Evolutionary conservation across 2,329 filamentous ascomycete species (phyloP), one percentile per base, ranked within the genome.

Genomic region (Calonectria pteridis): DNA sequence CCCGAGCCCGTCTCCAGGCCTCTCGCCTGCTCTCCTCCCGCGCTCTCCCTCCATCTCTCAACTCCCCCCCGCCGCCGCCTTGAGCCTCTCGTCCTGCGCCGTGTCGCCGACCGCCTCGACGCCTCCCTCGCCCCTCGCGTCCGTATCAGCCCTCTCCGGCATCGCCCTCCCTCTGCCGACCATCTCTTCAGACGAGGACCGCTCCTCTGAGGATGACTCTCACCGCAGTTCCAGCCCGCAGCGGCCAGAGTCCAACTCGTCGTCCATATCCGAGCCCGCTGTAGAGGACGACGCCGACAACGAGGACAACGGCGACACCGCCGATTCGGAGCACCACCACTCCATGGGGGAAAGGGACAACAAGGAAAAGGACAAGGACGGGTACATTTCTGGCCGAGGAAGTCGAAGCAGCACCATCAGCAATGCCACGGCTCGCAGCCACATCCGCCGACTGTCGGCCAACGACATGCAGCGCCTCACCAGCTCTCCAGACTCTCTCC

Each of bases 391-490:
- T 51, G 76, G 77, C 1, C 77, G 79, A 13, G 76, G 81, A 43
- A 80, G 80, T 58, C 80, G 80, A 28, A 84, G 80, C 74, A 81
- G 78, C 49, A 78, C 83, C 35, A 78, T 82, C 63, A 82, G 77
- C 71, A 83, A 80, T 71, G 77, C 79, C 6, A 76, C 75, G 37
- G 85, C 83, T 74, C 82, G 84, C 51, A 88, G 87, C 73, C 87
- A 84, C 62, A 83, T 91, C 59, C 87, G 89, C 69, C 88, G 89
- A 46, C 84, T 93, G 31, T 91, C 91, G 0, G 89, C 89, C 10
- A 88, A 86, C 46, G 89, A 91, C 78, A 91, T 93, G 80, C 88
- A 91, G 67, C 88, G 90, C 73, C 83, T 93, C 72, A 88, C 89
- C 18, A 88, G 87, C 33, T 87, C 89, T 1, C 90, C 90, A 7